phyloP scores from a whole-genome alignment of 2,329 filamentous ascomycete species.

The Botryosphaeria agaves region DNA sequence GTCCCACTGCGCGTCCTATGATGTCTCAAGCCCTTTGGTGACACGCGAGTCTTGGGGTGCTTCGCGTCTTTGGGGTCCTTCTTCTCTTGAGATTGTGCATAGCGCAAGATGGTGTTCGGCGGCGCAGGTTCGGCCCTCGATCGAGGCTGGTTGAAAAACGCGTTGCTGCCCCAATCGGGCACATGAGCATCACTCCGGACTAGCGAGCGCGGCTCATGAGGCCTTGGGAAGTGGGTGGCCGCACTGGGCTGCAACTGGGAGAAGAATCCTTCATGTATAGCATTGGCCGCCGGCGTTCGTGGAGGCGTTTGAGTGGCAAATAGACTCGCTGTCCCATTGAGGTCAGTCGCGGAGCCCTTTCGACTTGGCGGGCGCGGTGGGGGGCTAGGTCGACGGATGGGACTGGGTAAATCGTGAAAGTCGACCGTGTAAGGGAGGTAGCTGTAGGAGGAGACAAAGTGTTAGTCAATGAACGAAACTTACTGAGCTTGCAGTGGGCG shows the following conservation, averaged over 20 bases:
- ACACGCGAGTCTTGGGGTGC: slow-evolving; percentile 5
- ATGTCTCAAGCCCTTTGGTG: slow-evolving; percentile 9
- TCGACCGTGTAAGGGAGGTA: slow-evolving; percentile 87
- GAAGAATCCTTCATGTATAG: slow-evolving; percentile 28
- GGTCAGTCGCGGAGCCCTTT: slow-evolving; percentile 27
- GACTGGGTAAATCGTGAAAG: slow-evolving; percentile 48
- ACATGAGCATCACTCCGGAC: slow-evolving; percentile 60
- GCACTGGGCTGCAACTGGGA: slow-evolving; percentile 20
- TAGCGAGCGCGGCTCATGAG: slow-evolving; percentile 31
- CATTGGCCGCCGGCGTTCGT: slow-evolving; percentile 20
- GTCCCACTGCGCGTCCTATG: slow-evolving; percentile 6
- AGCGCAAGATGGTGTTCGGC: slow-evolving; percentile 58
- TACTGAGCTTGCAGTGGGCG: too few species aligned
- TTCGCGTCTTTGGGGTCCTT: slow-evolving; percentile 9
- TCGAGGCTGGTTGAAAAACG: slow-evolving; percentile 57
- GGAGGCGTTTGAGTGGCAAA: slow-evolving; percentile 22
- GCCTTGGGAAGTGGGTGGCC: slow-evolving; percentile 36
- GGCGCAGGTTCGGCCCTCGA: slow-evolving; percentile 59
- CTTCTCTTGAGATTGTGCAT: slow-evolving; percentile 31
- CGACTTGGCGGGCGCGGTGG: slow-evolving; percentile 17
- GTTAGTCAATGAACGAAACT: too few species aligned
- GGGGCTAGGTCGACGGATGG: slow-evolving; percentile 10
- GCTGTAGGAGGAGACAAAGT: slow-evolving; percentile 29
- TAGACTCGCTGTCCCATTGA: slow-evolving; percentile 19
- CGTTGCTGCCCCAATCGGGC: slow-evolving; percentile 55